phyloP scores from a whole-genome alignment of 306 rosid species.

The Prunus mira region DNA sequence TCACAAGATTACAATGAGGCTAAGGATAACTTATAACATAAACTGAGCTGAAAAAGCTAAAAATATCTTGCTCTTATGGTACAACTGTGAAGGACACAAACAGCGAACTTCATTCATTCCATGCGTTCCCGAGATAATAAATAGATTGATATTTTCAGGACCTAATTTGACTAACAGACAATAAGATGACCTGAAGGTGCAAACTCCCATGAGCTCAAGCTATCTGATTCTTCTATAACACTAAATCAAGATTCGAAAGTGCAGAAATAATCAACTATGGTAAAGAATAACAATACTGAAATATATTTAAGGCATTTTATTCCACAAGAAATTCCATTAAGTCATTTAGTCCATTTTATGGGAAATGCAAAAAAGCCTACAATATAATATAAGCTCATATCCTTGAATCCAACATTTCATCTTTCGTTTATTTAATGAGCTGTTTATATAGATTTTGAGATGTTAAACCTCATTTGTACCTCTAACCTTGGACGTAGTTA shows the following conservation, averaged over 20 bases:
- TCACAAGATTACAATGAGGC: neutral
- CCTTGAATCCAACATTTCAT: neutral
- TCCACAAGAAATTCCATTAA: neutral
- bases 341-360: neutral
- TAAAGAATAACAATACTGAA: neutral
- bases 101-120: neutral
- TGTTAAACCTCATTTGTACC: conserved; percentile 3
- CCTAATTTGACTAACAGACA: neutral
- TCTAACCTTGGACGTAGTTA: neutral
- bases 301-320: neutral
- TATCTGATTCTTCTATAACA: neutral
- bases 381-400: neutral
- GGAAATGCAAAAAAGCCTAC: too few species aligned
- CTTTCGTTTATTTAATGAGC: neutral
- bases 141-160: neutral
- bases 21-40: neutral
- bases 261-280: neutral
- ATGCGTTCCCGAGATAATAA: neutral
- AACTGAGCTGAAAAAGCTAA: neutral
- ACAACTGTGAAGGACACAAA: neutral
- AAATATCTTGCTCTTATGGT: neutral
- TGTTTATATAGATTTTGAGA: neutral
- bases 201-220: neutral
- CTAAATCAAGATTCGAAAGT: neutral
- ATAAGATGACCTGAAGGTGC: neutral